phyloP scores from a whole-genome alignment of 73 alveolate genomes.

The Paramecium caudatum region DNA sequence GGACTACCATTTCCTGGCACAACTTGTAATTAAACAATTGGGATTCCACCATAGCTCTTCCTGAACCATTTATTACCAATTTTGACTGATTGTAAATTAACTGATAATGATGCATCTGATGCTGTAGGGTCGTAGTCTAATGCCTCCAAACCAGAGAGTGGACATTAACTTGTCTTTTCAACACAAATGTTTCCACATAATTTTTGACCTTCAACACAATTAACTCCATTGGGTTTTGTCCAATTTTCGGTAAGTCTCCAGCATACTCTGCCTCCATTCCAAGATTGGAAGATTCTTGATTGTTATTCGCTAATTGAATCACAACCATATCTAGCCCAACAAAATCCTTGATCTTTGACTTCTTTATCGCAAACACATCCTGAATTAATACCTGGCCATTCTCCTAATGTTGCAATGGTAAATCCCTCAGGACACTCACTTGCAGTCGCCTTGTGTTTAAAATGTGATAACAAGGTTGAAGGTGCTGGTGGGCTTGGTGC shows the following conservation, averaged over 20 bases:
- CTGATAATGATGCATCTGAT: neutral
- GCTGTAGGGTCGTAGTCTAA: neutral
- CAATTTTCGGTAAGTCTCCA: neutral
- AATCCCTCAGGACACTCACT: slow-evolving; percentile 13
- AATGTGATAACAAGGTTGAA: neutral
- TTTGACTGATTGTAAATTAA: neutral
- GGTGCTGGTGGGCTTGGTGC: neutral
- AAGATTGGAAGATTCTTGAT: neutral
- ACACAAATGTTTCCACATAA: slow-evolving; percentile 25
- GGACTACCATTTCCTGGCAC: slow-evolving; percentile 12
- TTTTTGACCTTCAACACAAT: neutral
- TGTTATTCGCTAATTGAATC: neutral
- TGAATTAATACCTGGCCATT: slow-evolving; percentile 51
- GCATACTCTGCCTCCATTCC: slow-evolving; percentile 32
- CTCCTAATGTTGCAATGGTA: slow-evolving; percentile 13
- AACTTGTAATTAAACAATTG: neutral
- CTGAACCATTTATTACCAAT: slow-evolving; percentile 23
- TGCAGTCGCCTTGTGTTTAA: neutral
- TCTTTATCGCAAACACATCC: slow-evolving; percentile 50
- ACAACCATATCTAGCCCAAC: slow-evolving; percentile 57
- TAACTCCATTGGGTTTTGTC: neutral
- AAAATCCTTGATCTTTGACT: slow-evolving; percentile 13
- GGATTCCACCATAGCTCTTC: slow-evolving; percentile 4
- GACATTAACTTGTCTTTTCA: neutral
- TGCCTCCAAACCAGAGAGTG: neutral